Base-by-base conservation (phyloP, 129 eudicot species). In the Escallonia rubra region DNA sequence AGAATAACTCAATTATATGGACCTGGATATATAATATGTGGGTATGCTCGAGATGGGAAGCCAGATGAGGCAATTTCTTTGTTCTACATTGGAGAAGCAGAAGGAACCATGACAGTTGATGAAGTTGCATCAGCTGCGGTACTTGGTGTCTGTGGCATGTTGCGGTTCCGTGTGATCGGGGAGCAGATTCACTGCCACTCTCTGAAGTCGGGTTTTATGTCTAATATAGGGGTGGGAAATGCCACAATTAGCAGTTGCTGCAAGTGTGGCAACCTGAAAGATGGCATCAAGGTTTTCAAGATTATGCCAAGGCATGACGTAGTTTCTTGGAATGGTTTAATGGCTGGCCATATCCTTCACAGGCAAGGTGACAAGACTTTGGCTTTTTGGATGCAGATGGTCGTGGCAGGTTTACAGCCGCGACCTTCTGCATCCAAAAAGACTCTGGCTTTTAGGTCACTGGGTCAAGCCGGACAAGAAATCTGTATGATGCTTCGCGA, bases 391-490 rank as follows among this genome's bases (percentile, higher is more conserved):
- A 64, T 44, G 10, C 62, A 72, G 38, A 84, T 94, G 96, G 74
- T 84, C 66, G 58, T 7, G 65, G 39, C 64, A 58, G 67, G 73
- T 41, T 46, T 82, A 44, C 46, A 72, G 9, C 96, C 97, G 13
- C 34, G 34, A 23, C 34, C 34, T 23, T 23, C 34, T 23, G 34
- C 34, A 23, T 23, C 34, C 34, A 23, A 23, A 23, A 23, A 23
- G 34, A 23, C 34, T 23, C 1, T 23, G 34, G 34, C 34, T 1
- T 64, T 85, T 86, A 42, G 96, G 99, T 16, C 56, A 55, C 54
- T 86, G 99, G 99, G 97, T 83, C 70, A 89, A 68, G 95, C 99
- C 42, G 96, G 89, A 72, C 77, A 82, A 59, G 54, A 80, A 14
- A 79, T 87, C 52, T 16, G 63, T 10, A 73, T 69, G 43, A 86